Base-by-base conservation (phyloP, 495 filamentous ascomycete species). In the Xylaria grammica region DNA sequence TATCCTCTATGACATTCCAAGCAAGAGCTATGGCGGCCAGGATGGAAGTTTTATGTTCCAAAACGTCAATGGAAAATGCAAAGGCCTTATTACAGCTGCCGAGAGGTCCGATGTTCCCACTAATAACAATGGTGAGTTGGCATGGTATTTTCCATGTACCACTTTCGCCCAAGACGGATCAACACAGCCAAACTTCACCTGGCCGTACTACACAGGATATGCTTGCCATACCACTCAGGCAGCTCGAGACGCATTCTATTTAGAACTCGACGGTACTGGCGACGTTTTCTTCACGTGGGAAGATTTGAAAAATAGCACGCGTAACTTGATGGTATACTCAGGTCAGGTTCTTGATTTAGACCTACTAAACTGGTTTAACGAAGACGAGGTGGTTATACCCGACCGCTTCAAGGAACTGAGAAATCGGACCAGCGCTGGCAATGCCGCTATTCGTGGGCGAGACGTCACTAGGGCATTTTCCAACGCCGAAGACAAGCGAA, bases 11-110 rank as follows among this genome's bases (percentile, higher is more conserved):
- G 93, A 97, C 74, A 77, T 97, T 4, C 87, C 88, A 0, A 80
- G 86, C 60, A 90, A 90, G 72, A 40, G 10, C 8, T 87, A 94
- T 74, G 92, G 89, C 49, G 96, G 94, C 0, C 82, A 90, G 70
- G 96, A 99, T 75, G 93, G 91, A 50, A 97, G 93, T 71, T 99
- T 99, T 75, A 79, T 98, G 69, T 99, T 99, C 78, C 96, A 99
- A 74, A 95, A 97, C 69, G 96, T 99, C 73, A 99, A 99, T 69
- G 96, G 95, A 19, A 91, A 90, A 57, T 99, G 96, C 84, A 99
- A 98, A 77, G 92, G 85, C 2, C 75, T 98, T 6, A 96, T 99
- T 70, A 96, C 85, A 2, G 77, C 82, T 0, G 85, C 87, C 3
- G 77, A 82, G 2, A 83, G 78, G 22, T 94, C 94, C 3, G 89